phyloP scores from a whole-genome alignment of 495 filamentous ascomycete species.

The Cenococcum geophilum region DNA sequence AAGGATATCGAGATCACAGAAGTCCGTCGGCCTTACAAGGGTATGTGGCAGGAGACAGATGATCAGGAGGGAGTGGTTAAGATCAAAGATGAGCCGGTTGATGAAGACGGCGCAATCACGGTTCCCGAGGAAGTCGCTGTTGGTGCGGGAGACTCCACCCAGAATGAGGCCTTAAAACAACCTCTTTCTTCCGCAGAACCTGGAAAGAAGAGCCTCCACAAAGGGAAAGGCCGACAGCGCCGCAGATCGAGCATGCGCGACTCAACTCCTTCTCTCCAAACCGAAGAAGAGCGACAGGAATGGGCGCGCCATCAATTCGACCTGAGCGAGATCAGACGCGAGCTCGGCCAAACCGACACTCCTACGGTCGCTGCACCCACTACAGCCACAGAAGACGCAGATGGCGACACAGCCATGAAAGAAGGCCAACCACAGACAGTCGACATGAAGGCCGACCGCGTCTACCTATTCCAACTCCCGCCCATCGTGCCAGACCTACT shows the following conservation, averaged over 20 bases:
- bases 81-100: constrained; percentile 34
- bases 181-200: constrained; percentile 26
- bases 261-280: constrained; percentile 36
- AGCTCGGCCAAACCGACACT: constrained; percentile 39
- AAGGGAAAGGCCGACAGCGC: constrained; percentile 20
- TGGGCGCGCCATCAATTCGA: constrained; percentile 37
- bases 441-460: constrained; percentile 43
- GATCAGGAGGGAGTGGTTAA: constrained; percentile 38
- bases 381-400: constrained; percentile 28
- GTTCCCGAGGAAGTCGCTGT: constrained; percentile 7
- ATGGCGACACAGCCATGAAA: constrained; percentile 38
- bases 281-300: constrained; percentile 42
- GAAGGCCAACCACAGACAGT: constrained; percentile 27
- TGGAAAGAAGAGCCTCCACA: constrained; percentile 30
- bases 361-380: background rate
- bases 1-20: constrained; percentile 38
- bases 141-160: background rate
- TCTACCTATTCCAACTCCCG: constrained; percentile 63
- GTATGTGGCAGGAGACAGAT: constrained; percentile 37
- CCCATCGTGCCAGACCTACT: constrained; percentile 51
- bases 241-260: background rate
- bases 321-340: constrained; percentile 21
- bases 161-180: constrained; percentile 15
- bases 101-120: constrained; percentile 24
- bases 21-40: constrained; percentile 32